Percentiles rank a stretch among this genome's conserved stretches.
Evolutionary conservation across 2,329 filamentous ascomycete genomes (phyloP).

Genomic region (Cladophialophora chaetospira): DNA sequence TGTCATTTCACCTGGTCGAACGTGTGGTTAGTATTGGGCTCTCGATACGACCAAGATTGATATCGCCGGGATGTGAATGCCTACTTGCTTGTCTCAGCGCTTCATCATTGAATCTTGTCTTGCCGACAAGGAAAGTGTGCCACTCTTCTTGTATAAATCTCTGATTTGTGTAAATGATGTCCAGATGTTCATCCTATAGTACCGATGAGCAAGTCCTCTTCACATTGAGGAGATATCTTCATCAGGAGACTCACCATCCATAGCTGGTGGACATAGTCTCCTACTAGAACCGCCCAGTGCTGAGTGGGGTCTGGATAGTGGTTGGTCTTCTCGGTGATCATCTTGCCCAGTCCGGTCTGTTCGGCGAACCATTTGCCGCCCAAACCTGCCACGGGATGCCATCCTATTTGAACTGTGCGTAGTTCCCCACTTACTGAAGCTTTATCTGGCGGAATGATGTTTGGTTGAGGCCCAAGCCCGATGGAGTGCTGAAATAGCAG

Average conservation of each 20-base stretch:
- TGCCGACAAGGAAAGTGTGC: slow-evolving; percentile 16
- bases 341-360: slow-evolving; percentile 18
- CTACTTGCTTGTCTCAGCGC: slow-evolving; percentile 16
- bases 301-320: slow-evolving; percentile 18
- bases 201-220: background rate
- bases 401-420: slow-evolving; percentile 16
- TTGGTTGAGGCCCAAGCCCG: slow-evolving; percentile 13
- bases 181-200: slow-evolving; percentile 15
- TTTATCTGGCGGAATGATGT: slow-evolving; percentile 15
- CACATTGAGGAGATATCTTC: no score
- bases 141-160: slow-evolving; percentile 9
- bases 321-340: slow-evolving; percentile 19
- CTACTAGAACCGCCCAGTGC: slow-evolving; percentile 20
- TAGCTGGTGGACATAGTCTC: slow-evolving; percentile 16
- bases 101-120: slow-evolving; percentile 20
- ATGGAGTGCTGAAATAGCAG: slow-evolving; percentile 11
- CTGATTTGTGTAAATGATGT: slow-evolving; percentile 20
- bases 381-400: slow-evolving; percentile 18
- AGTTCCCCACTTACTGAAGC: slow-evolving; percentile 3
- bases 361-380: slow-evolving; percentile 22
- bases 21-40: background rate
- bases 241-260: slow-evolving; percentile 24
- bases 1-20: slow-evolving; percentile 14
- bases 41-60: background rate
- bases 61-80: background rate